Evolutionary conservation across 805 yeast genomes (phyloP).

Genomic region (Sugiyamaella floridensis): DNA sequence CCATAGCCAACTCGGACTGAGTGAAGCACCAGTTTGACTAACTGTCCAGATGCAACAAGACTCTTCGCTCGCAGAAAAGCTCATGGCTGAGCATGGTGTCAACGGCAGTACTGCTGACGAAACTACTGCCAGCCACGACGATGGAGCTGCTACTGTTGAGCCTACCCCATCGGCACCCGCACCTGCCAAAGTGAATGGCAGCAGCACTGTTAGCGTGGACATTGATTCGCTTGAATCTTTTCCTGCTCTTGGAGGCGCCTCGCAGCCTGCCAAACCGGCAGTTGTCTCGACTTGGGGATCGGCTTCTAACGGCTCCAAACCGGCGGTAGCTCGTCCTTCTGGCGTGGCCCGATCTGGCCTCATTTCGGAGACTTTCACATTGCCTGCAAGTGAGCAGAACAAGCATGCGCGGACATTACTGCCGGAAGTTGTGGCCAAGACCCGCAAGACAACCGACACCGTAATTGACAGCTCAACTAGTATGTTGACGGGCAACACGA

Average conservation of each 20-base stretch:
- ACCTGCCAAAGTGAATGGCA: neutral
- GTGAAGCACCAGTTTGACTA: neutral
- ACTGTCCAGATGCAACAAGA: neutral
- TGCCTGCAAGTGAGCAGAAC: conserved; percentile 62
- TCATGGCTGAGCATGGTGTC: conserved; percentile 19
- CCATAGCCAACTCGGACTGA: neutral
- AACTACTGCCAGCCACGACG: neutral
- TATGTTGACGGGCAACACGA: conserved; percentile 65
- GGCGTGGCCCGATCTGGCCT: conserved; percentile 48
- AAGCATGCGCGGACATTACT: conserved; percentile 57
- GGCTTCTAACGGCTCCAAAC: conserved; percentile 1
- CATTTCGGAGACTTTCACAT: conserved; percentile 72
- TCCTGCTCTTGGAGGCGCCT: conserved; percentile 24
- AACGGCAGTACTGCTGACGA: neutral
- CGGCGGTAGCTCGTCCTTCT: conserved; percentile 19
- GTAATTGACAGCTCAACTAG: conserved; percentile 80
- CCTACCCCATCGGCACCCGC: neutral
- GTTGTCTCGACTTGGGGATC: conserved; percentile 14
- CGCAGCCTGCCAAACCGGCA: conserved; percentile 2
- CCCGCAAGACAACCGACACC: conserved; percentile 55
- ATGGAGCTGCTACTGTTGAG: neutral
- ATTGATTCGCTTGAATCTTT: conserved; percentile 26
- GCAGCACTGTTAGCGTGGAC: conserved; percentile 16
- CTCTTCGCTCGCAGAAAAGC: conserved; percentile 17
- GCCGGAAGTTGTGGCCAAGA: conserved; percentile 54